Evolutionary conservation across 139 green algal species (phyloP).

Genomic region (Picocystis salinarum): DNA sequence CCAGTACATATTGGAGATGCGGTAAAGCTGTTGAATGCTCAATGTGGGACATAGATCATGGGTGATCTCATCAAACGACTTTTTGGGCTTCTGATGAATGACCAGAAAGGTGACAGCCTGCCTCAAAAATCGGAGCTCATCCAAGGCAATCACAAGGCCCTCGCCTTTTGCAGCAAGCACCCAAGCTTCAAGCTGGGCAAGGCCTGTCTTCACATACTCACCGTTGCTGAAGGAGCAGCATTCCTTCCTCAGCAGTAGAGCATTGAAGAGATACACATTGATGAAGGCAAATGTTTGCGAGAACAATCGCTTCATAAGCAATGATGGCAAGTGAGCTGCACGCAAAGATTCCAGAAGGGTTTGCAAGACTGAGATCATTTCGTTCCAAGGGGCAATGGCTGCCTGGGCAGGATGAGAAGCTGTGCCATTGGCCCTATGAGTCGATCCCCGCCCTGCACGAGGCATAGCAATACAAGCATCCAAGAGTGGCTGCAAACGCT

Average conservation of each 20-base stretch:
- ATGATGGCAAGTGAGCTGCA: conserved; percentile 64
- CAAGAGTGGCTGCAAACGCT: conserved; percentile 72
- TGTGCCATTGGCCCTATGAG: neutral
- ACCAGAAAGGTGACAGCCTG: conserved; percentile 86
- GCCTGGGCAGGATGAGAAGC: neutral
- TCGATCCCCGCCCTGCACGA: conserved; percentile 7
- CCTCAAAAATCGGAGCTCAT: conserved; percentile 50
- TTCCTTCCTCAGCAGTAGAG: conserved; percentile 91
- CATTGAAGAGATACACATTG: conserved; percentile 99
- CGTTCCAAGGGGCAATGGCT: conserved; percentile 47
- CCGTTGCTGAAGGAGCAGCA: conserved; percentile 99
- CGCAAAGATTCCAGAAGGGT: conserved; percentile 58
- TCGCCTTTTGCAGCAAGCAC: conserved; percentile 67
- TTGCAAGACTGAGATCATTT: conserved; percentile 70
- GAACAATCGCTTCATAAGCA: conserved; percentile 55
- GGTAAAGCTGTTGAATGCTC: conserved; percentile 92
- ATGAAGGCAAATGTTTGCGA: conserved; percentile 84
- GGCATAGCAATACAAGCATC: conserved; percentile 24
- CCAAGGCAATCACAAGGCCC: conserved; percentile 61
- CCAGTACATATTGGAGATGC: conserved; percentile 97
- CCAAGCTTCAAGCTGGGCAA: conserved; percentile 66
- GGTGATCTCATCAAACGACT: conserved; percentile 88
- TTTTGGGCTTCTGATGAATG: conserved; percentile 94
- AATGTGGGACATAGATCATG: conserved; percentile 84
- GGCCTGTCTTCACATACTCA: conserved; percentile 94